phyloP scores from a whole-genome alignment of 257 asterid genomes.

The Paulownia fortunei region DNA sequence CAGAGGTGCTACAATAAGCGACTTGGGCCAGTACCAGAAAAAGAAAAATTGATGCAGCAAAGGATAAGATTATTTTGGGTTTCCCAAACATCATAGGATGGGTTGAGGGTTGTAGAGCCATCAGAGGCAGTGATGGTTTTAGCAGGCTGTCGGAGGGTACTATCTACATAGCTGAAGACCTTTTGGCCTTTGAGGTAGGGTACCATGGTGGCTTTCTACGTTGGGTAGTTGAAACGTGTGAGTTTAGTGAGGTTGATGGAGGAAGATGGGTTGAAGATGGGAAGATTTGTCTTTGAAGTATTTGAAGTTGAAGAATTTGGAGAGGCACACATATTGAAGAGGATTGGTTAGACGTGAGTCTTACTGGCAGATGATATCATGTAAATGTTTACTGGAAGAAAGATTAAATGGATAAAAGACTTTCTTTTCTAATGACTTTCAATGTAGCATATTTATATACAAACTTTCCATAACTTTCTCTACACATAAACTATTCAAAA shows the following conservation, averaged over 20 bases:
- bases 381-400: not conserved
- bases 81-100: not conserved
- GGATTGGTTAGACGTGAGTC: not conserved
- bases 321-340: too few species aligned
- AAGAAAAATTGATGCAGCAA: not conserved
- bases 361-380: not conserved
- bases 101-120: not conserved
- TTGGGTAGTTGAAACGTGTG: not conserved
- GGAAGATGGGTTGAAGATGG: not conserved
- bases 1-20: not conserved
- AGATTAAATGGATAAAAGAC: too few species aligned
- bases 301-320: not conserved
- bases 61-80: not conserved
- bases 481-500: too few species aligned
- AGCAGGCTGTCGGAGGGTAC: not conserved
- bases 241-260: not conserved
- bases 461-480: too few species aligned
- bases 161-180: not conserved
- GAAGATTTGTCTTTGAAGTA: not conserved
- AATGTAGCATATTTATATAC: too few species aligned
- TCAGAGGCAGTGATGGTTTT: not conserved
- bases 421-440: too few species aligned
- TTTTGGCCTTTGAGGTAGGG: not conserved
- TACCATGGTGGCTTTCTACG: not conserved
- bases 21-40: not conserved